A percentile compares a stretch with the other conserved stretches of the same genome.
These are phyloP conservation scores for Pilobolus umbonatus DNA, from an alignment of 192 early-diverging fungal species.

Conservation along the genomic window DNA sequence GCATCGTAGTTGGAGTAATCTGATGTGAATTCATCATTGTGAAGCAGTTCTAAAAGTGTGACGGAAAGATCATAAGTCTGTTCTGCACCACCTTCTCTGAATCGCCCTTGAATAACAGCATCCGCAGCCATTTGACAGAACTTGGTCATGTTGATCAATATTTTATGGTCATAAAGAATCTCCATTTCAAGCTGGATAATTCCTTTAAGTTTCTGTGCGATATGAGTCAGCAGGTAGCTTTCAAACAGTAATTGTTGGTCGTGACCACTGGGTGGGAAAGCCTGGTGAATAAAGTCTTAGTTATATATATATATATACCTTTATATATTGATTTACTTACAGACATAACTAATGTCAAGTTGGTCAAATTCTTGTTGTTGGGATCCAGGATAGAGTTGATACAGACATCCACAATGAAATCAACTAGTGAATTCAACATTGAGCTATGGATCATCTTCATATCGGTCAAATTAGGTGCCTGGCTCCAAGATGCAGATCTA, in stretches of 20 bases:
- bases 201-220: constrained; percentile 37
- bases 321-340: constrained; percentile 23
- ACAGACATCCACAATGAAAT: constrained; percentile 51
- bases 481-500: constrained; percentile 19
- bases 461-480: neutral
- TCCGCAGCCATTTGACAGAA: constrained; percentile 41
- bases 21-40: constrained; percentile 4
- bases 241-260: constrained; percentile 40
- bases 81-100: constrained; percentile 37
- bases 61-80: constrained; percentile 47
- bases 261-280: constrained; percentile 30
- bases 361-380: constrained; percentile 35
- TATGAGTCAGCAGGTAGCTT: constrained; percentile 40
- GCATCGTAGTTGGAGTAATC: constrained; percentile 25
- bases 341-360: constrained; percentile 40
- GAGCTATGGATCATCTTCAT: constrained; percentile 15
- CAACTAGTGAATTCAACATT: constrained; percentile 40
- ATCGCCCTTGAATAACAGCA: constrained; percentile 47
- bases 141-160: constrained; percentile 40
- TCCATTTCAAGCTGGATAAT: constrained; percentile 37
- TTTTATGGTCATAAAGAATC: constrained; percentile 32
- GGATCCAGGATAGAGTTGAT: constrained; percentile 52
- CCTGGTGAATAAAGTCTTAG: constrained; percentile 21
- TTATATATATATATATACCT: too few relatives aligned
- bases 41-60: constrained; percentile 45